phyloP scores from a whole-genome alignment of 176 grass and related monocot genomes.

The Zea mays region Zm-B73-REFERENCE-NAM-5.0 NC_050102.1:166965501-166966000 shows the following conservation, averaged over 20 bases:
- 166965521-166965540: slow-evolving; percentile 77
- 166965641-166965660: slow-evolving; percentile 44
- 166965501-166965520: slow-evolving; percentile 86
- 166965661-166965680: slow-evolving; percentile 44
- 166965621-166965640: slow-evolving; percentile 73
- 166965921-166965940: slow-evolving; percentile 87
- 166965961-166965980: slow-evolving; percentile 75
- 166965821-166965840: slow-evolving; percentile 19
- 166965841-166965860: slow-evolving; percentile 65
- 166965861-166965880: slow-evolving; percentile 87
- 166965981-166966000: slow-evolving; percentile 75
- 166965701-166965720: slow-evolving; percentile 85
- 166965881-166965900: slow-evolving; percentile 89
- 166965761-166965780: slow-evolving; percentile 92
- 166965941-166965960: slow-evolving; percentile 87
- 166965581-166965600: slow-evolving; percentile 89
- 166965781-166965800: slow-evolving; percentile 46
- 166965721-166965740: slow-evolving; percentile 95
- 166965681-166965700: slow-evolving; percentile 31
- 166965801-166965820: background rate
- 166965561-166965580: slow-evolving; percentile 93
- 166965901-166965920: slow-evolving; percentile 99
- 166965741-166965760: slow-evolving; percentile 94
- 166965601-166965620: slow-evolving; percentile 93
- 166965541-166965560: slow-evolving; percentile 64